phyloP scores from a whole-genome alignment of 2,329 filamentous ascomycete genomes.

The Pseudogymnoascus sp. region DNA sequence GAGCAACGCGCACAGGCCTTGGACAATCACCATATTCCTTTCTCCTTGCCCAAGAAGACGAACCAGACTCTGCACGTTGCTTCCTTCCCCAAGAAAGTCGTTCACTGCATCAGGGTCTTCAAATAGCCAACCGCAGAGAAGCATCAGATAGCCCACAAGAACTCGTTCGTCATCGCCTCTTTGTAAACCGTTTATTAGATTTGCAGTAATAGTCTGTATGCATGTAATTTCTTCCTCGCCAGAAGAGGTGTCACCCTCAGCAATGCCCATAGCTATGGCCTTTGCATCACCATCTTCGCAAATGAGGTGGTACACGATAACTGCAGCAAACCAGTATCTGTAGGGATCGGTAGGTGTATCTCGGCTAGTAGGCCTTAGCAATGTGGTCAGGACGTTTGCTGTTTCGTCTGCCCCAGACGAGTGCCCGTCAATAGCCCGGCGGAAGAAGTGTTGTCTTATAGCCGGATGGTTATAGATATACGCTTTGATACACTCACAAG shows the following conservation, averaged over 20 bases:
- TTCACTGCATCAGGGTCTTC: constrained; percentile 88
- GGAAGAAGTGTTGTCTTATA: constrained; percentile 78
- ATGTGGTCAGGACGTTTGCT: constrained; percentile 78
- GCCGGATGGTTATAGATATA: constrained; percentile 79
- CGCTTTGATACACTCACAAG: constrained; percentile 84
- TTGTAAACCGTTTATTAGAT: constrained; percentile 73
- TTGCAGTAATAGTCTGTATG: constrained; percentile 79
- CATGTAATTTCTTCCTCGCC: constrained; percentile 94
- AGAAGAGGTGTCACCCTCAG: constrained; percentile 77
- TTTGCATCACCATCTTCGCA: constrained; percentile 76
- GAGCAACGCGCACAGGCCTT: constrained; percentile 76
- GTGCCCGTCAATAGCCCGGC: constrained; percentile 83
- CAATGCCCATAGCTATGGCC: constrained; percentile 67
- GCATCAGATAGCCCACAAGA: constrained; percentile 78
- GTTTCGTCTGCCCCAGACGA: constrained; percentile 68
- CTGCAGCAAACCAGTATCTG: constrained; percentile 79
- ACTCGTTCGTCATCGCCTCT: constrained; percentile 71
- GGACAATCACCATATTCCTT: constrained; percentile 58
- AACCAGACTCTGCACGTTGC: constrained; percentile 79
- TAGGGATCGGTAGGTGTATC: constrained; percentile 70
- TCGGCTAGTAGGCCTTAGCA: constrained; percentile 59
- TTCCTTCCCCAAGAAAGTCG: constrained; percentile 86
- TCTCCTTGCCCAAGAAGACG: constrained; percentile 57
- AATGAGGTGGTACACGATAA: constrained; percentile 78
- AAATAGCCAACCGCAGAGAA: constrained; percentile 83